Base-by-base conservation (phyloP, 202 grass and related monocot genomes). In the Schoenoplectus tabernaemontani region DNA sequence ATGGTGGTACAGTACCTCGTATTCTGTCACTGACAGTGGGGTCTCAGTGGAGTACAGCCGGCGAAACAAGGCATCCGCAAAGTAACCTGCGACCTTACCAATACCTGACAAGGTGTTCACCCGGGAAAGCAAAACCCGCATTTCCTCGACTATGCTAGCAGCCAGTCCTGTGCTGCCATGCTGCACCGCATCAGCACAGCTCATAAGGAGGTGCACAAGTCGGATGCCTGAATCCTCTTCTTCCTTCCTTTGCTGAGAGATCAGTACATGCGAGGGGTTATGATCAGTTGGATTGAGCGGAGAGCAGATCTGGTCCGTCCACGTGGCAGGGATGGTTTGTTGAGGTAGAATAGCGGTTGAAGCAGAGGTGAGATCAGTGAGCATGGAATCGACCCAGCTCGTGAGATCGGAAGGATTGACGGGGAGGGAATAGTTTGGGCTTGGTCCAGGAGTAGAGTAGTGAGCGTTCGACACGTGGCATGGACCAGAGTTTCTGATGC, bases 21-120 rank as follows among this genome's bases (percentile, higher is more conserved):
- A 33, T 9, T 87, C 62, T 15, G 43, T 19, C 6, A 43, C 12
- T 0, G 74, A 48, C 0, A 78, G 47, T 1, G 64, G n/a, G 81
- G 66, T n/a, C 3, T 78, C 59, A 0, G 87, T 71, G 0, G 77
- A 64, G 78, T 94, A 98, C 3, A 98, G 84, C 0, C 91, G 59
- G 6, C 88, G 76, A 23, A 85, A 88, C 6, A 98, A 88, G 32
- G 95, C 95, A 76, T 86, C 86, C 12, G 80, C 87, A 80, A 98
- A 98, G 81, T 92, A 93, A 0, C 87, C 89, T n/a, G 95, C 95
- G 5, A 98, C 95, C 81, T 89, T 91, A 50, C 91, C 87, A 36
- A 98, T 92, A 16, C 91, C 95, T 2, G 87, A 90, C 20, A 62
- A 41, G 12, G 88, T 83, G 6, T 88, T 90, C 4, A 92, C 57